phyloP scores from a whole-genome alignment of 2,329 filamentous ascomycete species.

The Cyphellophora europaea region DNA sequence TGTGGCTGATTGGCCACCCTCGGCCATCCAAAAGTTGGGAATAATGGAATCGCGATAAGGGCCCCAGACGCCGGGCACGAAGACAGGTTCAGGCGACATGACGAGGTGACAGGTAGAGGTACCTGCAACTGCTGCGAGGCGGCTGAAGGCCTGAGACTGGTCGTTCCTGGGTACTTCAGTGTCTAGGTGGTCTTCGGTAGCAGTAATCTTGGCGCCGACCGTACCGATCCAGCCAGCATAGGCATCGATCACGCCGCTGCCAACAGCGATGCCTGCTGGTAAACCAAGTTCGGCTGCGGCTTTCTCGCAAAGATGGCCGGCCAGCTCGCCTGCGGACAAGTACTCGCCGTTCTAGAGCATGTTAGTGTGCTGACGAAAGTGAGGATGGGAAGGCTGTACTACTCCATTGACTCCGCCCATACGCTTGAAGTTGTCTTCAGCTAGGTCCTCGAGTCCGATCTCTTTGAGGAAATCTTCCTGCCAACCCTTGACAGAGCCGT shows the following conservation, averaged over 20 bases:
- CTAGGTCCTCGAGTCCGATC: conserved; percentile 79
- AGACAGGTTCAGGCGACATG: conserved; percentile 87
- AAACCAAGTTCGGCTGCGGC: conserved; percentile 78
- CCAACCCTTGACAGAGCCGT: conserved; percentile 96
- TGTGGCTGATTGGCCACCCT: conserved; percentile 92
- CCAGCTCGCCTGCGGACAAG: conserved; percentile 81
- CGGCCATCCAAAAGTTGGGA: conserved; percentile 90
- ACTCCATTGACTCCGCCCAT: conserved; percentile 92
- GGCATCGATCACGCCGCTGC: conserved; percentile 93
- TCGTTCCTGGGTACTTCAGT: conserved; percentile 66
- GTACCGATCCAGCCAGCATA: conserved; percentile 99
- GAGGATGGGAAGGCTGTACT: conserved; percentile 54
- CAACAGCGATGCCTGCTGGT: conserved; percentile 78
- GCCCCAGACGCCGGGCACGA: conserved; percentile 93
- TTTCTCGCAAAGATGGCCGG: conserved; percentile 74
- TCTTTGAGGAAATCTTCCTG: conserved; percentile 84
- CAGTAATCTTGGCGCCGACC: conserved; percentile 88
- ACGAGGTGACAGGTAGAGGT: conserved; percentile 96
- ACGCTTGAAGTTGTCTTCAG: conserved; percentile 78
- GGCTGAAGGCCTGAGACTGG: conserved; percentile 83
- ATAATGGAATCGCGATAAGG: conserved; percentile 92
- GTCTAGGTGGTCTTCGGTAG: conserved; percentile 59
- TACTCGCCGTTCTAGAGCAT: conserved; percentile 72
- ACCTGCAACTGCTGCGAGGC: conserved; percentile 86
- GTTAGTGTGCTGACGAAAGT: conserved; percentile 4